phyloP scores from a whole-genome alignment of 148 eudicot species.

The Rhododendron molle region DNA sequence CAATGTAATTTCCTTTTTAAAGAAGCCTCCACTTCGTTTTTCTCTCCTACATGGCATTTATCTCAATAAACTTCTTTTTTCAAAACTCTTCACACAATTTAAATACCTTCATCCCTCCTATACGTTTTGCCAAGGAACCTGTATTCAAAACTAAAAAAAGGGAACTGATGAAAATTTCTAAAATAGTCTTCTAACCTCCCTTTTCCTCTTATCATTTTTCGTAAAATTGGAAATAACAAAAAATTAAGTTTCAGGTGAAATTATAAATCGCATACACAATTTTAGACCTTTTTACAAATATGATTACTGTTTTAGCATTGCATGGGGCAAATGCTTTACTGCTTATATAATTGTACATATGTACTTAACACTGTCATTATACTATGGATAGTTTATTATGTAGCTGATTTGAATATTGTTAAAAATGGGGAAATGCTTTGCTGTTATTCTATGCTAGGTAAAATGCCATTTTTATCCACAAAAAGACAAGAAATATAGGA shows the following conservation, averaged over 20 bases:
- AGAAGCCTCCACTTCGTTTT: not conserved
- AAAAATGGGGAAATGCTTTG: not conserved
- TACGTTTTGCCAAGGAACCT: not conserved
- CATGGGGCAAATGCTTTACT: not conserved
- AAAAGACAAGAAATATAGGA: not conserved
- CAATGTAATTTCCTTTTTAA: not conserved
- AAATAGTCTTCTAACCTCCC: not conserved
- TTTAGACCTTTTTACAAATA: too few relatives aligned
- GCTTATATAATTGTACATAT: not conserved
- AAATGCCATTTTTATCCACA: not conserved
- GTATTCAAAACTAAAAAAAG: not conserved
- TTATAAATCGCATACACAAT: not conserved
- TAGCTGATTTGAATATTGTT: not conserved
- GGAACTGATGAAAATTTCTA: not conserved
- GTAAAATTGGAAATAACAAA: too few relatives aligned
- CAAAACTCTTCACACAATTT: not conserved
- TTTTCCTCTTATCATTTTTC: too few relatives aligned
- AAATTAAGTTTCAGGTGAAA: not conserved
- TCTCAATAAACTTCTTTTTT: too few relatives aligned
- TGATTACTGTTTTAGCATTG: too few relatives aligned
- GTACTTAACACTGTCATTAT: not conserved
- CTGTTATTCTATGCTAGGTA: not conserved
- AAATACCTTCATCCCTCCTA: not conserved
- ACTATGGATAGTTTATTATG: not conserved
- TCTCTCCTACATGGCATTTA: not conserved